Evolutionary conservation across 192 early-diverging fungal genomes (phyloP), one percentile per base, ranked within the genome.

Genomic region (Lobulomyces angularis): DNA sequence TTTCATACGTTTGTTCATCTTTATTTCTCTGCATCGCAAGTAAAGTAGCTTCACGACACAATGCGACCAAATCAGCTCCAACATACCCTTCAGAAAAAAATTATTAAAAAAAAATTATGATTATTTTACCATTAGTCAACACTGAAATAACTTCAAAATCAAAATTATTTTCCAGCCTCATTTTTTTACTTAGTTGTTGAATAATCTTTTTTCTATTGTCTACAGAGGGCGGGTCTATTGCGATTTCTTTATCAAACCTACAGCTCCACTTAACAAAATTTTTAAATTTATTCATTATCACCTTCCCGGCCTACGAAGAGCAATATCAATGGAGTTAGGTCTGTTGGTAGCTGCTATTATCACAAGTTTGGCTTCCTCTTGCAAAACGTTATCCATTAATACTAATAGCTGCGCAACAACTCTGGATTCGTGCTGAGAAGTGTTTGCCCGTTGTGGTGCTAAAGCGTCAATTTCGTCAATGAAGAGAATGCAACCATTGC

Each of bases 401-500:
- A 84, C 88, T 35, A 92, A 39, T n/a, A 92, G 61, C 45, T 90
- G 88, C 0, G 84, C 85, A 17, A 92, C 86, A n/a, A 87, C 67
- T 16, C 84, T 65, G 3, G 81, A 76, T 35, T 80, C 84, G 43
- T 80, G 73, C 3, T 65, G 61, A 31, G 64, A 67, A 7, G 79
- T 48, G 20, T 67, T 55, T 25, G 63, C 55, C 32, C 86, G 50
- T 26, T 69, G 64, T 11, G 86, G 82, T 2, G 82, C 71, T 17
- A 90, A 50, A 5, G 83, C 71, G 62, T 90, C 86, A 30, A 98
- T 74, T 52, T 98, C 94, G 58, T 98, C 94, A 41, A 98, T 96
- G 60, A 98, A 98, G 17, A 98, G 50, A 25, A 98, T 84, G 36
- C 79, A 74, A n/a, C n/a, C n/a, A n/a, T n/a, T n/a, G n/a, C n/a